phyloP scores from a whole-genome alignment of 1,284 basidiomycete species.

The Ceratorhiza oryzae-sativae region DNA sequence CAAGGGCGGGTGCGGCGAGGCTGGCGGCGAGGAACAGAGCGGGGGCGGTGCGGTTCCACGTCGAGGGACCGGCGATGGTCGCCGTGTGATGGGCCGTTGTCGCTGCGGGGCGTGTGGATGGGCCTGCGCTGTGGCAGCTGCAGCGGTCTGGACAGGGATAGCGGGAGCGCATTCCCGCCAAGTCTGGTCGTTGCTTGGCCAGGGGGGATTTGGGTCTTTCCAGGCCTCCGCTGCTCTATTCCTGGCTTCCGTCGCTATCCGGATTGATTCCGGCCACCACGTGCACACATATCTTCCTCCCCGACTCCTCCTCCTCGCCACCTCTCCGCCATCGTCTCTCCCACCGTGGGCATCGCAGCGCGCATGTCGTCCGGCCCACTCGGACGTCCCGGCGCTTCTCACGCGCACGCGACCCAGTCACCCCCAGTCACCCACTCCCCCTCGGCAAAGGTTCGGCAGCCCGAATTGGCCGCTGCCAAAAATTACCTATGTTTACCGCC shows the following conservation, averaged over 20 bases:
- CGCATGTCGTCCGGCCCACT: background rate
- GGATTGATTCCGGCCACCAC: conserved; percentile 12
- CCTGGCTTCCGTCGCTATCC: conserved; percentile 11
- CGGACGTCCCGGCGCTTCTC: background rate
- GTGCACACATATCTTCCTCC: background rate
- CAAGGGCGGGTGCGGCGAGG: conserved; percentile 22
- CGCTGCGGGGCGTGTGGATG: conserved; percentile 1
- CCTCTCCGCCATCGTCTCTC: background rate
- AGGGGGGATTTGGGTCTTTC: background rate
- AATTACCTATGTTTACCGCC: background rate
- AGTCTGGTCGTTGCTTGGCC: conserved; percentile 27
- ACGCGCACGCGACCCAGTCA: background rate
- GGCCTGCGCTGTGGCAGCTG: conserved; percentile 26
- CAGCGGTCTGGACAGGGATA: conserved; percentile 16
- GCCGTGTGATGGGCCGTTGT: background rate
- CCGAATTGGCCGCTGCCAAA: background rate
- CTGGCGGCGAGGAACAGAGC: conserved; percentile 14
- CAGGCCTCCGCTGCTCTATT: conserved; percentile 5
- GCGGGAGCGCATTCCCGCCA: conserved; percentile 17
- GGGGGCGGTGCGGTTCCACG: conserved; percentile 24
- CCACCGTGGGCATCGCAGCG: background rate
- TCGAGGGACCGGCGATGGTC: background rate
- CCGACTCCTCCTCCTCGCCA: background rate
- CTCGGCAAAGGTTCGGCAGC: background rate
- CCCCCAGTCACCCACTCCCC: background rate